A percentile compares a stretch with the other conserved stretches of the same genome.
phyloP scores from a whole-genome alignment of 2,329 filamentous ascomycete genomes.

The Trichoderma oligosporum region DNA sequence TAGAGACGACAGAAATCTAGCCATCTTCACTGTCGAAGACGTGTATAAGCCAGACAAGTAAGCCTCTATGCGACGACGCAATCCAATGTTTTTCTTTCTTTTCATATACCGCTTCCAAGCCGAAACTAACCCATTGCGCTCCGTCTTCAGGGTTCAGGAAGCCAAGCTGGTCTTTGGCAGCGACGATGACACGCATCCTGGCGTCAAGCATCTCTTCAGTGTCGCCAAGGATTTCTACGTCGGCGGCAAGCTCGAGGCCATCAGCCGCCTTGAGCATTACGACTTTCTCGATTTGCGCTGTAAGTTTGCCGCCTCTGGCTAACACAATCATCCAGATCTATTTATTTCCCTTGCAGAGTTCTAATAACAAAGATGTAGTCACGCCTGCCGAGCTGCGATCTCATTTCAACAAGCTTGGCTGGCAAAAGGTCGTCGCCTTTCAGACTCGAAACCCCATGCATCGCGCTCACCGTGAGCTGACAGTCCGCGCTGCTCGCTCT shows the following conservation, averaged over 20 bases:
- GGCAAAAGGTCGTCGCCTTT: conserved; percentile 96
- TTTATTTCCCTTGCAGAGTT: too few relatives aligned
- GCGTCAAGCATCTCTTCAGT: conserved; percentile 82
- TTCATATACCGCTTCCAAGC: neutral
- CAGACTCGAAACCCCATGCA: conserved; percentile 99
- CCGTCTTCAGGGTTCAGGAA: conserved; percentile 68
- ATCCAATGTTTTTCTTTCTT: neutral
- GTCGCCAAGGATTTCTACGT: conserved; percentile 85
- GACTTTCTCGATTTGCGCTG: conserved; percentile 96
- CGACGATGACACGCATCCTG: conserved; percentile 84
- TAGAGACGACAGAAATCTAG: conserved; percentile 92
- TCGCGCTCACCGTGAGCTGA: conserved; percentile 95
- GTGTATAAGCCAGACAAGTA: conserved; percentile 95
- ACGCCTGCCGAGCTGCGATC: conserved; percentile 90
- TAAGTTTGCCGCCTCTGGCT: conserved; percentile 45
- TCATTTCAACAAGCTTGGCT: conserved; percentile 99
- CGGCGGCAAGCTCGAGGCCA: conserved; percentile 91
- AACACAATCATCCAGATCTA: too few relatives aligned
- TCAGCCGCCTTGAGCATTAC: conserved; percentile 96
- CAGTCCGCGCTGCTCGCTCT: conserved; percentile 89
- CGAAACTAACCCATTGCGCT: neutral
- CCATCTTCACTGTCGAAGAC: conserved; percentile 93
- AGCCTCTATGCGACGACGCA: conserved; percentile 31
- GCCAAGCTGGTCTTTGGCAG: conserved; percentile 93
- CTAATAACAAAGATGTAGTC: conserved; percentile 46